Conservation (phyloP, 805 yeast species). For the Saturnispora sekii region DNA sequence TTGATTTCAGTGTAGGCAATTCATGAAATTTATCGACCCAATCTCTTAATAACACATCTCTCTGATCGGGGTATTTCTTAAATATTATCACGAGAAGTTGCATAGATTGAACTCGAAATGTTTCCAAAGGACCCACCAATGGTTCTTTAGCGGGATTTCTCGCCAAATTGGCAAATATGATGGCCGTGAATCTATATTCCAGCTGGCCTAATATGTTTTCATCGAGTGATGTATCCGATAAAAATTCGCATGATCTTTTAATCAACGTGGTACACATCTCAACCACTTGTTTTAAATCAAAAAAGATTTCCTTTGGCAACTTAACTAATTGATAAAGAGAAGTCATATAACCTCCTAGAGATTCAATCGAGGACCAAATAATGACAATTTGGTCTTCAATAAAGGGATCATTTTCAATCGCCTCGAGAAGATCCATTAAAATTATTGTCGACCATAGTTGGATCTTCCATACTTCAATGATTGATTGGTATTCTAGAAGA, state of each 20-base stretch:
- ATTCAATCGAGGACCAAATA: not conserved
- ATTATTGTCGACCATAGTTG: not conserved
- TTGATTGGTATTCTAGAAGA: not conserved
- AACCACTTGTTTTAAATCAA: not conserved
- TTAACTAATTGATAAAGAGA: not conserved
- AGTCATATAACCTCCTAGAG: not conserved
- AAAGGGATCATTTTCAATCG: not conserved
- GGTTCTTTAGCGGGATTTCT: no score
- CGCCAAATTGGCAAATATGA: slow-evolving; percentile 27
- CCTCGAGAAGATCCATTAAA: not conserved
- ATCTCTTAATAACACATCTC: slow-evolving; percentile 53
- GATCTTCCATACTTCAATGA: slow-evolving; percentile 2
- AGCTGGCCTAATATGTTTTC: slow-evolving; percentile 22
- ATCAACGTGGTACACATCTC: not conserved
- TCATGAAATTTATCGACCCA: slow-evolving; percentile 41
- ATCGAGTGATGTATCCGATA: not conserved
- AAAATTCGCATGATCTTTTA: not conserved
- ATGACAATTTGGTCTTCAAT: slow-evolving; percentile 1
- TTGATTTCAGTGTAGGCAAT: slow-evolving; percentile 35
- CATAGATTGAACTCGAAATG: slow-evolving; percentile 23
- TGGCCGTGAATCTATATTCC: slow-evolving; percentile 39
- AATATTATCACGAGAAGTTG: slow-evolving; percentile 31
- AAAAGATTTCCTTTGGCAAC: not conserved
- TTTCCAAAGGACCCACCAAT: slow-evolving; percentile 11
- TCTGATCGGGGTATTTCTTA: slow-evolving; percentile 37